Conservation (phyloP, 805 yeast genomes). For the Deakozyma indianensis region DNA sequence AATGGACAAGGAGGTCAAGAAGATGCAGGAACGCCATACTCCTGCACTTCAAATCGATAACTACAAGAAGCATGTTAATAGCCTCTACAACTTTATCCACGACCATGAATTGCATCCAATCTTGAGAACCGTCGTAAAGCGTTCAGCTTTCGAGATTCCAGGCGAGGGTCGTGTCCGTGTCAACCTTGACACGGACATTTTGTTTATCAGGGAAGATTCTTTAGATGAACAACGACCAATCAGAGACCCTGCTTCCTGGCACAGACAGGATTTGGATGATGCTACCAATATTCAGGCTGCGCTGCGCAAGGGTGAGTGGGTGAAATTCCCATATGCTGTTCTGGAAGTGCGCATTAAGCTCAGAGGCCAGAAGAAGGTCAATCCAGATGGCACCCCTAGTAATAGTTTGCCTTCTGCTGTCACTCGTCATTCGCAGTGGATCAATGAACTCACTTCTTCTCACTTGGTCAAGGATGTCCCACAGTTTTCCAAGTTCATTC, state of each 20-base stretch:
- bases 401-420: conserved; percentile 14
- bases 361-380: conserved; percentile 14
- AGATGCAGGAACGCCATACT: conserved; percentile 49
- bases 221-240: conserved; percentile 77
- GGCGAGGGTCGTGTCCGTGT: conserved; percentile 79
- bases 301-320: conserved; percentile 72
- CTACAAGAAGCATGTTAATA: conserved; percentile 39
- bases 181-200: conserved; percentile 76
- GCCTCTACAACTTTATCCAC: conserved; percentile 46
- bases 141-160: conserved; percentile 96
- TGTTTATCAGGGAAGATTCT: conserved; percentile 81
- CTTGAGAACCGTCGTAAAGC: conserved; percentile 69
- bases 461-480: conserved; percentile 90
- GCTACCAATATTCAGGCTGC: conserved; percentile 57
- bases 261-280: conserved; percentile 73
- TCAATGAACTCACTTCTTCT: conserved; percentile 68
- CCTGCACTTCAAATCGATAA: conserved; percentile 37
- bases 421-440: conserved; percentile 35
- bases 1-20: conserved; percentile 39
- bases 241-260: conserved; percentile 84
- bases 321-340: conserved; percentile 60
- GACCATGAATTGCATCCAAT: conserved; percentile 68
- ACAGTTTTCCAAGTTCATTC: conserved; percentile 81
- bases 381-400: conserved; percentile 21
- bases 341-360: conserved; percentile 70